These are phyloP conservation scores for Suhomyces prunicola DNA, from an alignment of 805 yeast species.

Conservation along the genomic window DNA sequence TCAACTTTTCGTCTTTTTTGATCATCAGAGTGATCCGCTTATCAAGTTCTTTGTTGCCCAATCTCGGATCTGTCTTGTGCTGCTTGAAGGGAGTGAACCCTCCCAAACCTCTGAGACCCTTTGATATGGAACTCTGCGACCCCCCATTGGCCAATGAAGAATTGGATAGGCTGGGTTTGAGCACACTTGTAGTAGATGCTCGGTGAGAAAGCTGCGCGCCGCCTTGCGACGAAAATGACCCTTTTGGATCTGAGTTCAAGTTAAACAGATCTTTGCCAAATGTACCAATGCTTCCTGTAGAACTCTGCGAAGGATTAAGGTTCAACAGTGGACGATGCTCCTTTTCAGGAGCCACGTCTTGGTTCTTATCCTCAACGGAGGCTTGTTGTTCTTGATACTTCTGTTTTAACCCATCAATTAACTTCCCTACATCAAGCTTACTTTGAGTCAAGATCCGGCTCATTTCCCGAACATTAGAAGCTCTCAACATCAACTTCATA, in stretches of 20 bases:
- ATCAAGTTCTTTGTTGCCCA: conserved; percentile 28
- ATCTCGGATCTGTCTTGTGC: conserved; percentile 17
- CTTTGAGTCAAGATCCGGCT: conserved; percentile 34
- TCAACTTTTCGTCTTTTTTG: conserved; percentile 29
- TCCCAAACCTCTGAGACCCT: conserved; percentile 22
- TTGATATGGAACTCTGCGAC: neutral
- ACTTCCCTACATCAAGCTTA: conserved; percentile 23
- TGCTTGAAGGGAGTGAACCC: conserved; percentile 32
- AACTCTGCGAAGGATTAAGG: neutral
- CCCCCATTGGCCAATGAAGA: conserved; percentile 4
- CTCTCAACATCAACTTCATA: conserved; percentile 57
- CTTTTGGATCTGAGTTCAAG: neutral
- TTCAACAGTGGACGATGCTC: neutral
- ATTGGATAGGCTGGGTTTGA: conserved; percentile 9
- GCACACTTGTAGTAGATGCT: neutral
- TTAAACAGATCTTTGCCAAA: neutral
- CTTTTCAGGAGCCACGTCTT: too few species aligned
- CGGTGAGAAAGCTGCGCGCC: neutral
- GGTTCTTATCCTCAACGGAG: neutral
- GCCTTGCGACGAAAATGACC: neutral
- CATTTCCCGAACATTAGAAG: conserved; percentile 54
- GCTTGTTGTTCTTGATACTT: conserved; percentile 9
- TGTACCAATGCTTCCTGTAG: neutral
- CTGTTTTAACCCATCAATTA: conserved; percentile 20
- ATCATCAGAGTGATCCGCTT: conserved; percentile 30